Evolutionary conservation across 352 stramenopile genomes (phyloP), one percentile per base, ranked within the genome.

Genomic region (Blastocystis sp.): DNA sequence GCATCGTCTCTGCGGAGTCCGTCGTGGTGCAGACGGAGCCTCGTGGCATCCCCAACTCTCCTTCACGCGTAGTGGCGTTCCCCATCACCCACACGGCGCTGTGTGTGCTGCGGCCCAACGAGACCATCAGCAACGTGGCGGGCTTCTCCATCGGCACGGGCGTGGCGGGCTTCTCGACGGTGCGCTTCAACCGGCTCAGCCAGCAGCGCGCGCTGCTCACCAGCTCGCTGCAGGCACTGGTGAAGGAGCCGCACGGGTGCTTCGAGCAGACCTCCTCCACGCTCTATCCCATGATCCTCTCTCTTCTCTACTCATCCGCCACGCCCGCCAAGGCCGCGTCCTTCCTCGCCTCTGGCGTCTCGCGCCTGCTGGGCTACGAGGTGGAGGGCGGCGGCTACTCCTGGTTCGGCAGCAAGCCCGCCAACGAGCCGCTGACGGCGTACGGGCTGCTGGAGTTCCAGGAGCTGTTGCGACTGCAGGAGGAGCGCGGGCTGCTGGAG

Each of bases 371-470:
- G 1, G 21, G 45, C 19, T 84, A 59, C n/a, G 74, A 84, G 48
- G 61, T 67, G 14, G 34, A 62, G 19, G 34, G 17, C 45, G 74
- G 74, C 38, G 74, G 74, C 2, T 84, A 69, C 60, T 66, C 74
- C 53, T 69, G 56, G 56, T 84, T 84, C 48, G 74, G 74, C 21
- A n/a, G 34, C n/a, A n/a, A 21, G 34, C 52, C 45, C 11, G 74
- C 52, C 3, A 38, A 52, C 61, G 52, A 56, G 34, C 28, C 60
- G 38, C 74, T 84, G 5, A 67, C 45, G 14, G 40, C 56, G n/a
- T 64, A 67, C 48, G 74, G 74, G 4, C 60, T 84, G 59, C 74
- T 67, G 2, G 45, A 84, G 74, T 84, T 84, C 52, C 21, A 34
- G 7, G 74, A 62, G 21, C 34, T 84, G 28, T 7, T 14, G 2